Conservation (phyloP, 345 rosid species). For the Conringia planisiliqua region DNA sequence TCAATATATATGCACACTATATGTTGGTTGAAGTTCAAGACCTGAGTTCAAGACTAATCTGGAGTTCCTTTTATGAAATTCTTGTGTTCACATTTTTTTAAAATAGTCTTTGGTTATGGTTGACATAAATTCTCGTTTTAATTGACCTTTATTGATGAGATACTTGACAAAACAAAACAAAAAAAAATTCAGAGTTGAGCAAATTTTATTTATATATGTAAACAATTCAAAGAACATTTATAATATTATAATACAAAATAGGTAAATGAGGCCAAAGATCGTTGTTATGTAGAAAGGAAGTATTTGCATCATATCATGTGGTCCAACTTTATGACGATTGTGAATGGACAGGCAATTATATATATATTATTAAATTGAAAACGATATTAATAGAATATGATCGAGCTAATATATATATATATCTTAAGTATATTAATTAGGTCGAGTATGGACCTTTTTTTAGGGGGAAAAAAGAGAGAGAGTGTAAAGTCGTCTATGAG, state of each 20-base stretch:
- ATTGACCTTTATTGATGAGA: background rate
- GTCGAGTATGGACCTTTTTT: background rate
- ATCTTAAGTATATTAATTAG: background rate
- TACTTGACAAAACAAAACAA: background rate
- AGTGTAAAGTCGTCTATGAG: too few species aligned
- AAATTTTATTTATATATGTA: background rate
- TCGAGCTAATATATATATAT: background rate
- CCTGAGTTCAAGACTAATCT: too few species aligned
- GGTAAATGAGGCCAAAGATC: slow-evolving; percentile 24
- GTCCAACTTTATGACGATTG: slow-evolving; percentile 17
- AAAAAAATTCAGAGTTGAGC: background rate
- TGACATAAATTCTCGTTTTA: background rate
- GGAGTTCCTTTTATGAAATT: background rate
- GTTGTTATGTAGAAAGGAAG: slow-evolving; percentile 25
- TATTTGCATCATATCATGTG: slow-evolving; percentile 16
- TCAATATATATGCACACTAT: background rate
- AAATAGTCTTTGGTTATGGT: background rate
- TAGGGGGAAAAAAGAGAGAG: background rate
- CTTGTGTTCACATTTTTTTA: background rate
- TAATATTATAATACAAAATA: background rate
- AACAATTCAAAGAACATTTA: background rate
- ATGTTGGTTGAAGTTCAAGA: background rate
- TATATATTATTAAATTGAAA: background rate
- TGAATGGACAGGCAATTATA: background rate
- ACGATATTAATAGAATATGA: background rate